Evolutionary conservation across 2,329 filamentous ascomycete species (phyloP).

Genomic region (Stachybotrys echinatus): DNA sequence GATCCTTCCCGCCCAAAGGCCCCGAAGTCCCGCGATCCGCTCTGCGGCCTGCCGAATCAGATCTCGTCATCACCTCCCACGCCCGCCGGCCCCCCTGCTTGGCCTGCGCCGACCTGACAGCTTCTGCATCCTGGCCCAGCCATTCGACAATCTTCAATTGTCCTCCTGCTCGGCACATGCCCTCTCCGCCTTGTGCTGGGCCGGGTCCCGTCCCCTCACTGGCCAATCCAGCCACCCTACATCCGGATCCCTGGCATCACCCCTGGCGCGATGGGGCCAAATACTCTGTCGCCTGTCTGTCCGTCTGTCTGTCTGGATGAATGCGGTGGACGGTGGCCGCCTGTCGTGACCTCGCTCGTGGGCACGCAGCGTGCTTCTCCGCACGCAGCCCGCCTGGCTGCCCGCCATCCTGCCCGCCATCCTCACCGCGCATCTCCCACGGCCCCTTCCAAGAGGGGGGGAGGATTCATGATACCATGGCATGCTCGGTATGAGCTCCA

Average conservation of each 20-base stretch:
- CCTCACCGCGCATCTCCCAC: too few species aligned
- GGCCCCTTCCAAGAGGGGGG: too few species aligned
- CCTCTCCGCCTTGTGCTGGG: background rate
- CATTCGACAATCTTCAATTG: background rate
- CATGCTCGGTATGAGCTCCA: too few species aligned
- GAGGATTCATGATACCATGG: too few species aligned
- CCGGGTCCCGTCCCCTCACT: background rate
- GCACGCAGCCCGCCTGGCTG: background rate
- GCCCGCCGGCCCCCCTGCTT: background rate
- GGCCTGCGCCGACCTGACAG: background rate
- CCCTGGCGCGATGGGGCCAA: too few species aligned
- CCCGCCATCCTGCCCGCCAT: background rate
- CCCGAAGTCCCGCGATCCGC: background rate
- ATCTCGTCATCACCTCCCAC: background rate
- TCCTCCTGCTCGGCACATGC: background rate
- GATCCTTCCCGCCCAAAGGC: constrained; percentile 2
- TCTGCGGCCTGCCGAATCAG: constrained; percentile 9
- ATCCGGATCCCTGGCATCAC: background rate
- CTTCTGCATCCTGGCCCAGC: background rate
- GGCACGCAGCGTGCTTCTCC: background rate
- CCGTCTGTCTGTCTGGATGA: too few species aligned
- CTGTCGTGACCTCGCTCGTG: too few species aligned
- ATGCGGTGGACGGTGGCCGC: too few species aligned
- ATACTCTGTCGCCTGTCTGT: too few species aligned
- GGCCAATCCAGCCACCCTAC: background rate